Evolutionary conservation across 495 filamentous ascomycete genomes (phyloP).

Genomic region (Platismatia glauca): DNA sequence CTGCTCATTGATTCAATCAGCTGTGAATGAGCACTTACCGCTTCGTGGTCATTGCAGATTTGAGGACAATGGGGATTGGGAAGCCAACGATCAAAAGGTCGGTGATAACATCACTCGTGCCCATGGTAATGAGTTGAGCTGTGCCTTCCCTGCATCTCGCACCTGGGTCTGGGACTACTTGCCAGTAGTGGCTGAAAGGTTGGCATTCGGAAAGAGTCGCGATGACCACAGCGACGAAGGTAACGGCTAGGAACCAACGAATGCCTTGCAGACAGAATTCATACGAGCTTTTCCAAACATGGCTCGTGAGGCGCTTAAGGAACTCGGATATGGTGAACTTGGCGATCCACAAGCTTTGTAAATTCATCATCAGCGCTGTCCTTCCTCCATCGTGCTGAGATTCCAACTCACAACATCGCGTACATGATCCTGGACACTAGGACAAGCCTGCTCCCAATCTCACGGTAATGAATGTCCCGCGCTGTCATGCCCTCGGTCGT

Average conservation of each 20-base stretch:
- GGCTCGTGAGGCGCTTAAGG: slow-evolving; percentile 65
- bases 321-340: slow-evolving; percentile 89
- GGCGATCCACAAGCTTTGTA: slow-evolving; percentile 77
- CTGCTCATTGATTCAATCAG: too few species aligned
- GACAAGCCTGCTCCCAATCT: slow-evolving; percentile 46
- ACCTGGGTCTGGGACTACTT: slow-evolving; percentile 81
- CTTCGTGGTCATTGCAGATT: slow-evolving; percentile 57
- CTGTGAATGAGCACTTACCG: slow-evolving; percentile 29
- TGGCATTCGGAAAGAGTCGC: slow-evolving; percentile 77
- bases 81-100: slow-evolving; percentile 81
- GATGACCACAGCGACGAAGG: slow-evolving; percentile 71
- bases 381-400: not conserved
- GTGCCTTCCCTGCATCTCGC: slow-evolving; percentile 75
- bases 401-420: slow-evolving; percentile 45
- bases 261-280: slow-evolving; percentile 57
- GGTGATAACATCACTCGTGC: slow-evolving; percentile 72
- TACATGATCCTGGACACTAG: slow-evolving; percentile 47
- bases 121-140: slow-evolving; percentile 81
- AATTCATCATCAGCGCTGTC: slow-evolving; percentile 4
- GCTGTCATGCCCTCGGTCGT: slow-evolving; percentile 34
- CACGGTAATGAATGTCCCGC: slow-evolving; percentile 34
- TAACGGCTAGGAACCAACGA: slow-evolving; percentile 61
- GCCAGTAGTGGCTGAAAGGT: slow-evolving; percentile 81
- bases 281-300: slow-evolving; percentile 63
- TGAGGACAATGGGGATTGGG: slow-evolving; percentile 76